Percentiles rank a stretch among this genome's conserved stretches.
These are phyloP conservation scores for Alternaria infectoria DNA, from an alignment of 2,329 filamentous ascomycete species.

Conservation along the genomic window DNA sequence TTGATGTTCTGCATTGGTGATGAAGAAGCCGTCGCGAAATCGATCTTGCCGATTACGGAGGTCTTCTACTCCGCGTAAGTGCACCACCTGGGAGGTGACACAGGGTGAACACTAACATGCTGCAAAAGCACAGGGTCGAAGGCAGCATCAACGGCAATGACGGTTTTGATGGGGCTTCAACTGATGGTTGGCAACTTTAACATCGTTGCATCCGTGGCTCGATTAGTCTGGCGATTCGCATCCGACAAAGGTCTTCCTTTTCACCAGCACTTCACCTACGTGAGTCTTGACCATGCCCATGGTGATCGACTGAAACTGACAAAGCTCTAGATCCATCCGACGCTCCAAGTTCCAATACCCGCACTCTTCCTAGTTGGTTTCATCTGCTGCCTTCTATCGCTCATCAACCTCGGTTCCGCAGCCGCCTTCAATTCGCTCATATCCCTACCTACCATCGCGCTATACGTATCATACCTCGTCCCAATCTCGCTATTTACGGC, in stretches of 20 bases:
- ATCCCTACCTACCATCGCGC: slow-evolving; percentile 29
- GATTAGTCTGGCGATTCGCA: slow-evolving; percentile 37
- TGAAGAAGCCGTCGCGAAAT: slow-evolving; percentile 22
- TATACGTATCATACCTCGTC: slow-evolving; percentile 34
- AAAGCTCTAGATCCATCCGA: slow-evolving; percentile 19
- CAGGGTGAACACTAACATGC: neutral
- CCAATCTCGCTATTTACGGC: slow-evolving; percentile 33
- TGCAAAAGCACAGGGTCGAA: slow-evolving; percentile 42
- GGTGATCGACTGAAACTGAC: neutral
- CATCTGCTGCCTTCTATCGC: slow-evolving; percentile 43
- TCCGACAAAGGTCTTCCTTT: slow-evolving; percentile 33
- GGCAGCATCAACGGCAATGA: slow-evolving; percentile 14
- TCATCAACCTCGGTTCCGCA: slow-evolving; percentile 50
- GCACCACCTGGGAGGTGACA: neutral
- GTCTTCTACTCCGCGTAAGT: slow-evolving; percentile 40
- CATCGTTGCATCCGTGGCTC: slow-evolving; percentile 38
- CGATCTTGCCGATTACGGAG: slow-evolving; percentile 35
- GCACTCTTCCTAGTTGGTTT: slow-evolving; percentile 30
- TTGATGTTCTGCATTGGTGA: slow-evolving; percentile 53
- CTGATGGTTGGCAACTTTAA: slow-evolving; percentile 27
- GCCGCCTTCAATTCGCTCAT: slow-evolving; percentile 49
- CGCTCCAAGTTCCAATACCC: slow-evolving; percentile 24
- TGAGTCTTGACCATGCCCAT: neutral
- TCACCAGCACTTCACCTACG: slow-evolving; percentile 19
- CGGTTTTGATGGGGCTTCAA: slow-evolving; percentile 21